Evolutionary conservation across 805 yeast species (phyloP).

Genomic region (Teunomyces aglyptinius): DNA sequence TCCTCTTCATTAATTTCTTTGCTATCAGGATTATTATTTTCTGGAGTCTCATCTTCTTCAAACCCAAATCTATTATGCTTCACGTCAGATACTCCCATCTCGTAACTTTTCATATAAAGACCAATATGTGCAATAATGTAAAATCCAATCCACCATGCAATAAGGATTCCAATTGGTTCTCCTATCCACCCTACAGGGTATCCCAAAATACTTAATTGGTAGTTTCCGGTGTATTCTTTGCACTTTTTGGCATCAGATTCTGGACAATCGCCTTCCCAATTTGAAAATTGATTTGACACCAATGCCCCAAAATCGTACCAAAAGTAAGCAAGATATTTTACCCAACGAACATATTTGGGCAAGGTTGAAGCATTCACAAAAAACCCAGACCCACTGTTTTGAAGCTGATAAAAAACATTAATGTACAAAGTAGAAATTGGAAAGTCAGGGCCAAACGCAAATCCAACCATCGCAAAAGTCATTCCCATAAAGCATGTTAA

Average conservation of each 20-base stretch:
- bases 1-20: conserved; percentile 7
- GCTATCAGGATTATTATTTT: background rate
- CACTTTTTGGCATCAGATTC: conserved; percentile 16
- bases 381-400: conserved; percentile 78
- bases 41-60: conserved; percentile 12
- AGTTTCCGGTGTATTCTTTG: conserved; percentile 19
- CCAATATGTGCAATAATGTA: conserved; percentile 15
- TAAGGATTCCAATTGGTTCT: conserved; percentile 20
- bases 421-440: conserved; percentile 59
- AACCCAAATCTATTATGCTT: conserved; percentile 20
- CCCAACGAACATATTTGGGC: conserved; percentile 89
- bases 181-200: conserved; percentile 23
- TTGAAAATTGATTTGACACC: conserved; percentile 62
- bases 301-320: conserved; percentile 79
- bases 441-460: conserved; percentile 60
- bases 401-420: conserved; percentile 65
- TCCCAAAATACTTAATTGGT: conserved; percentile 19
- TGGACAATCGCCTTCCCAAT: conserved; percentile 59
- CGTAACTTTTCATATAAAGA: conserved; percentile 18
- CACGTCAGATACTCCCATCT: conserved; percentile 20
- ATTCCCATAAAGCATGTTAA: conserved; percentile 56
- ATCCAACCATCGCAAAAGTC: conserved; percentile 51
- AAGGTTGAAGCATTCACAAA: conserved; percentile 68
- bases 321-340: conserved; percentile 68
- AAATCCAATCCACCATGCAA: conserved; percentile 20